phyloP scores from a whole-genome alignment of 164 flowering plant species.

The Magnolia sinica region DNA sequence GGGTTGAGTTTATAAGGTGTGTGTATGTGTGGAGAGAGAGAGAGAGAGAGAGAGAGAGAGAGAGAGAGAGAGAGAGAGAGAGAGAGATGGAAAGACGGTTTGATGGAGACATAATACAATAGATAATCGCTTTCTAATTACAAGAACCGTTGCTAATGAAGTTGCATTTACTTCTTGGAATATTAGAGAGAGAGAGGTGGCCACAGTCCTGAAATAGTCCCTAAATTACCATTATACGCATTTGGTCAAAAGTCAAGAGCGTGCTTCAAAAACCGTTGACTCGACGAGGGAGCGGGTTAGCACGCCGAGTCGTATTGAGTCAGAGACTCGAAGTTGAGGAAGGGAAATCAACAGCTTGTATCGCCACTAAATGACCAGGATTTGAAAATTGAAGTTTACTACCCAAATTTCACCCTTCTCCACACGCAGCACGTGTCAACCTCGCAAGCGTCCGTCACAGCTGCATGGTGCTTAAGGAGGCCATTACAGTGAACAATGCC shows the following conservation, averaged over 20 bases:
- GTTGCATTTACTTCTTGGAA: neutral
- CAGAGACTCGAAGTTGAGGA: no score
- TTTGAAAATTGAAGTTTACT: no score
- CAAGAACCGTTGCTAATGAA: neutral
- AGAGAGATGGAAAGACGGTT: slow-evolving; percentile 24
- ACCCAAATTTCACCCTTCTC: no score
- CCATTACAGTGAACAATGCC: no score
- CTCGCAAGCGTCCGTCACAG: no score
- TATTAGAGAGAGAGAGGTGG: neutral
- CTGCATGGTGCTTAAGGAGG: no score
- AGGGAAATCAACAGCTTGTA: no score
- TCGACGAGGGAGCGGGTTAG: no score
- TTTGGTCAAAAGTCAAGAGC: neutral
- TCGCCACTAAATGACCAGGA: no score
- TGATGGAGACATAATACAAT: slow-evolving; percentile 28
- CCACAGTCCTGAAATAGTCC: neutral
- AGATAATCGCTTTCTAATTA: slow-evolving; percentile 5
- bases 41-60: neutral
- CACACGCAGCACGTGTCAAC: no score
- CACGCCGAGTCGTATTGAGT: no score
- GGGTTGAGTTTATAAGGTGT: slow-evolving; percentile 2
- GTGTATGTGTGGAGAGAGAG: neutral
- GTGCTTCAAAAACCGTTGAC: neutral
- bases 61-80: neutral
- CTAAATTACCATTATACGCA: neutral